Evolutionary conservation across 495 filamentous ascomycete species (phyloP).

Genomic region (Penicillium odoratum): DNA sequence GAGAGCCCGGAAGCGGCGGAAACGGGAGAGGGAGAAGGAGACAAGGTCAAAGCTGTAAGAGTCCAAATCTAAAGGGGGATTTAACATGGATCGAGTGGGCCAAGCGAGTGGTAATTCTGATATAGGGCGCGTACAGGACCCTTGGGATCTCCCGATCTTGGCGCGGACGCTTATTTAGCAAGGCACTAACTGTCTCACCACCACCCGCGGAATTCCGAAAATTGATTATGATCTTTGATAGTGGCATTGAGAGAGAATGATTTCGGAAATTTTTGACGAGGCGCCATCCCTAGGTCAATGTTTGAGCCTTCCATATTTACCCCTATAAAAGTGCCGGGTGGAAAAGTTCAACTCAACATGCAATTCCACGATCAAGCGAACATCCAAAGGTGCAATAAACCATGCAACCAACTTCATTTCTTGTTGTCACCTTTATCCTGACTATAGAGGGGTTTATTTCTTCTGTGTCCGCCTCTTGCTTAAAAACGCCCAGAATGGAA

Average conservation of each 20-base stretch:
- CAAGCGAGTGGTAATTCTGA: background rate
- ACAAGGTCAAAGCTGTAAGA: background rate
- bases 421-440: background rate
- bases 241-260: background rate
- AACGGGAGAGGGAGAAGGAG: background rate
- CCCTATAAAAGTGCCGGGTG: background rate
- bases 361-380: background rate
- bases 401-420: background rate
- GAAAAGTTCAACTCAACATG: background rate
- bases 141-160: conserved; percentile 10
- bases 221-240: background rate
- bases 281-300: background rate
- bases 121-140: background rate
- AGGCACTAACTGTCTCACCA: background rate
- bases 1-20: background rate
- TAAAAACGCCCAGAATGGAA: conserved; percentile 11
- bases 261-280: background rate
- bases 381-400: background rate
- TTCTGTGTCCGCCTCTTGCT: conserved; percentile 11
- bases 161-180: conserved; percentile 4
- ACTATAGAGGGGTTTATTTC: conserved; percentile 3
- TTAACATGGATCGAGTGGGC: background rate
- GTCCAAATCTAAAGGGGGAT: background rate
- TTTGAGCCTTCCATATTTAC: background rate
- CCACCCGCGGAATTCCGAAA: background rate